These are phyloP conservation scores for Boechera divaricarpa DNA, from an alignment of 345 rosid species.

Conservation along the genomic window DNA sequence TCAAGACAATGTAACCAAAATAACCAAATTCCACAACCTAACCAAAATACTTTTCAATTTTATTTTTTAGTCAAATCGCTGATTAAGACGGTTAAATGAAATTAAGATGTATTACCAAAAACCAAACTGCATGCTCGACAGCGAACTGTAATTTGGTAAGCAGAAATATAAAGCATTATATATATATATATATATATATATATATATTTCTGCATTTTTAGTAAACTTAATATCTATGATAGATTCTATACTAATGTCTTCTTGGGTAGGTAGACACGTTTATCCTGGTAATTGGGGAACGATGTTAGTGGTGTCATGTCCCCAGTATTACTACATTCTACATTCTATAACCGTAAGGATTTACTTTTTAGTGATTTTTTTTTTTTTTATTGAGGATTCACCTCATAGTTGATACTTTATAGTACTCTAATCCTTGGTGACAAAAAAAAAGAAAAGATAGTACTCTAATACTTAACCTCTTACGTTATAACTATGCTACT, in stretches of 20 bases:
- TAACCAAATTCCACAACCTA: too few relatives aligned
- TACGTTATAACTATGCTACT: not conserved
- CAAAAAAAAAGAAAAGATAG: too few relatives aligned
- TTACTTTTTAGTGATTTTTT: not conserved
- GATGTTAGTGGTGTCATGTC: not conserved
- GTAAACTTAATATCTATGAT: not conserved
- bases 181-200: too few relatives aligned
- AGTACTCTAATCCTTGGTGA: not conserved
- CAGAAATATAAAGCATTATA: too few relatives aligned
- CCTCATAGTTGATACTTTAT: not conserved
- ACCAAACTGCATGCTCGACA: too few relatives aligned
- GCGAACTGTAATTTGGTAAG: not conserved
- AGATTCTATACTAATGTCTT: not conserved
- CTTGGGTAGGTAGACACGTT: not conserved
- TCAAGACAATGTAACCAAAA: too few relatives aligned
- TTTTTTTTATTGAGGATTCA: not conserved
- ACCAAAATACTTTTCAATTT: too few relatives aligned
- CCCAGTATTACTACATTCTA: too few relatives aligned
- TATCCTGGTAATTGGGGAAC: not conserved
- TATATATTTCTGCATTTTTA: not conserved
- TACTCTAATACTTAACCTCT: not conserved
- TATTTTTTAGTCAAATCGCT: not conserved
- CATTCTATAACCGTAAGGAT: not conserved
- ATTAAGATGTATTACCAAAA: not conserved
- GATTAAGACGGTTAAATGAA: not conserved